Percentiles rank a stretch among this genome's conserved stretches.
These are phyloP conservation scores for Podaxis carcinomalis DNA, from an alignment of 768 basidiomycete genomes.

Conservation along the genomic window DNA sequence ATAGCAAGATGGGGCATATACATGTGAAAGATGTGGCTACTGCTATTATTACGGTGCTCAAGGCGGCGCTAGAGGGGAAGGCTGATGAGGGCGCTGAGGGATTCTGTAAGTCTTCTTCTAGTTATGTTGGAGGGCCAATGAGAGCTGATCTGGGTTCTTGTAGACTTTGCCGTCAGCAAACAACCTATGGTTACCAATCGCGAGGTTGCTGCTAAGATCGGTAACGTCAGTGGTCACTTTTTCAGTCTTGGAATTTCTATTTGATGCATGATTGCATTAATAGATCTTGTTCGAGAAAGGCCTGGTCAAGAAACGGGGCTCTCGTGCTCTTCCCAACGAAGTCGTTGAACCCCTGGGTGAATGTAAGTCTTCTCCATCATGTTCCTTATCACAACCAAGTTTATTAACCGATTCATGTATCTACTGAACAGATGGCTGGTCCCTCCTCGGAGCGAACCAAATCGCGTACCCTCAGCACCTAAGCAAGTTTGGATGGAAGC, in stretches of 20 bases:
- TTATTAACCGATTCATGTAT: neutral
- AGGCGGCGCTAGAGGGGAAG: constrained; percentile 34
- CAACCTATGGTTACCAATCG: constrained; percentile 24
- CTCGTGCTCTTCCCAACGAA: constrained; percentile 27
- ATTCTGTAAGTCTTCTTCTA: constrained; percentile 26
- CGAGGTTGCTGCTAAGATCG: constrained; percentile 29
- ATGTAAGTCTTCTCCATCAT: constrained; percentile 24
- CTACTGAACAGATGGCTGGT: constrained; percentile 31
- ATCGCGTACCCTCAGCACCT: constrained; percentile 30
- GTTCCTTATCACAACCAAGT: neutral
- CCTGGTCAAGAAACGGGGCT: constrained; percentile 26
- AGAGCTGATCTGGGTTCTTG: constrained; percentile 4
- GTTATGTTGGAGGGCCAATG: neutral
- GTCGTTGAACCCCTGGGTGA: constrained; percentile 32
- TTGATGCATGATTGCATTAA: neutral
- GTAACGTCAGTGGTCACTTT: constrained; percentile 26
- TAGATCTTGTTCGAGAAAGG: constrained; percentile 31
- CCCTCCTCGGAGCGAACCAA: constrained; percentile 33
- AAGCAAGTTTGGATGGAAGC: constrained; percentile 35
- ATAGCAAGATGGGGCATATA: constrained; percentile 31
- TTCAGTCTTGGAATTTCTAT: neutral
- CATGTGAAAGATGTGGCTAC: constrained; percentile 37
- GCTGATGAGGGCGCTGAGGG: constrained; percentile 39
- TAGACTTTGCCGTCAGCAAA: constrained; percentile 31
- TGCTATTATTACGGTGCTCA: constrained; percentile 30